Evolutionary conservation across 306 rosid genomes (phyloP), one percentile per base, ranked within the genome.

Genomic region (Oemleria cerasiformis): DNA sequence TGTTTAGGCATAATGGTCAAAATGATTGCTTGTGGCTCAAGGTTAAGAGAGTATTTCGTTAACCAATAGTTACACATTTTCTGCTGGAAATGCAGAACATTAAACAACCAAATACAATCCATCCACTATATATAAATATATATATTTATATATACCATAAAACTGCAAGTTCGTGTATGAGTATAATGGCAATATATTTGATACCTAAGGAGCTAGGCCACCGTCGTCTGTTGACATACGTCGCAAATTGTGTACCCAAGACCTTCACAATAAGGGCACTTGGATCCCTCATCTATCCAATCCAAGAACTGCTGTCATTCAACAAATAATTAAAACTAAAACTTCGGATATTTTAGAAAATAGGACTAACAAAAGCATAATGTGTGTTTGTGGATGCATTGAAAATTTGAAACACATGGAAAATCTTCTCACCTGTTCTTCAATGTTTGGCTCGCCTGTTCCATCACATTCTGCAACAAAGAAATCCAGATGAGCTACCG

Each of bases 241-340:
- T 94, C 97, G 59, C 96, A 89, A 45, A 72, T 40, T 36, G 77
- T 80, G 72, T 80, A 88, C 41, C 97, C 97, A 51, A 64, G 79
- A 72, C 99, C 99, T 48, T 87, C 95, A 83, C 97, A 91, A 43
- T 94, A 94, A 38, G 97, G 92, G 75, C 99, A 94, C 30, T 84
- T 85, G 20, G 86, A 57, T 73, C 63, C 92, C 77, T 94, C 92
- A 2, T 62, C 91, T 71, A 91, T 78, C 98, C 92, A 94, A 78
- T 94, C 98, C 88, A 89, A 9, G 86, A 94, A 94, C 99, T 94
- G 95, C 86, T 57, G 81, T 30, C 14, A 74, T 45, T 63, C 49
- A 82, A 72, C 56, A 34, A 54, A 9, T 42, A 21, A 64, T 78
- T 42, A 79, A 77, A 51, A 25, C 58, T 55, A 51, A 53, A 74